Conservation (phyloP, 2,329 filamentous ascomycete genomes). For the Aspergillus sp. region DNA sequence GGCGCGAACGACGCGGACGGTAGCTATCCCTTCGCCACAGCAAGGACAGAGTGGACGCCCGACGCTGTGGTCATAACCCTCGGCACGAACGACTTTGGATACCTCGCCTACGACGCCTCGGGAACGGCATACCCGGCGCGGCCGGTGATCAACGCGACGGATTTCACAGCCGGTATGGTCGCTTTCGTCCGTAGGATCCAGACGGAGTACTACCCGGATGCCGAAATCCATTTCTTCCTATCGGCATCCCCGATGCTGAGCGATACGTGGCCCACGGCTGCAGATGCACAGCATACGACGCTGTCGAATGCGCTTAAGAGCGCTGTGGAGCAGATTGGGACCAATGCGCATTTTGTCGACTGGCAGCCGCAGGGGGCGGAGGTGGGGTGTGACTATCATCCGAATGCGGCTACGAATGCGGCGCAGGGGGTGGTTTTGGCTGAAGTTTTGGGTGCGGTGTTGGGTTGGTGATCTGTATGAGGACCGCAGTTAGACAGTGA, state of each 20-base stretch:
- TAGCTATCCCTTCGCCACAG: background rate
- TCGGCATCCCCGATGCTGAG: background rate
- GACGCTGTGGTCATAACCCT: background rate
- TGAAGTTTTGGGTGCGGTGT: background rate
- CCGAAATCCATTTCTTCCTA: background rate
- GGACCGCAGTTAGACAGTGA: no score
- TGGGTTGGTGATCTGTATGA: background rate
- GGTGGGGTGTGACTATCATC: constrained; percentile 10
- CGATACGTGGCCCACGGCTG: background rate
- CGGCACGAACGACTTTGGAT: background rate
- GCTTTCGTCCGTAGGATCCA: background rate
- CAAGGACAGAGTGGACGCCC: background rate
- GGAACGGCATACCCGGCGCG: background rate
- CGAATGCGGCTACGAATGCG: constrained; percentile 5
- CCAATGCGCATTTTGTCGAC: background rate
- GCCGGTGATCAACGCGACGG: background rate
- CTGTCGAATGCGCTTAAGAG: background rate
- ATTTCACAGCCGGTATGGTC: background rate
- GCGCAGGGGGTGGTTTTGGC: constrained; percentile 1
- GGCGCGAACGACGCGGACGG: background rate
- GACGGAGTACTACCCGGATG: background rate
- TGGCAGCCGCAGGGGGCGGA: constrained; percentile 2
- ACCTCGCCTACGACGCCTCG: background rate
- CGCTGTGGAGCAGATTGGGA: background rate
- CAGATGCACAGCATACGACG: background rate